phyloP scores from a whole-genome alignment of 768 basidiomycete genomes.

The Rhizopogon vulgaris region DNA sequence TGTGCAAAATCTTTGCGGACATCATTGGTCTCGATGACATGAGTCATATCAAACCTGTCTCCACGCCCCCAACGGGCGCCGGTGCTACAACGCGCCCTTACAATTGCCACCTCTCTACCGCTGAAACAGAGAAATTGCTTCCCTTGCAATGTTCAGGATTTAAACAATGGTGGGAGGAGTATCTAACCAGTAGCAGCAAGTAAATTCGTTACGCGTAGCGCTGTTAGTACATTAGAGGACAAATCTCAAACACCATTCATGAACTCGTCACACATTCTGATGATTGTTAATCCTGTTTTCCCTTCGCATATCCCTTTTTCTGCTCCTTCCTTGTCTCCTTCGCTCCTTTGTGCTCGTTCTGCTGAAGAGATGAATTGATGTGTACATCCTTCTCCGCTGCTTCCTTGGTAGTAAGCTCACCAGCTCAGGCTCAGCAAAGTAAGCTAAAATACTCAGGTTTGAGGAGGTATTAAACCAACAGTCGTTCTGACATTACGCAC shows the following conservation, averaged over 20 bases:
- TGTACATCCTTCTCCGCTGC: too few relatives aligned
- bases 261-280: not conserved
- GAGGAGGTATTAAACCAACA: not conserved
- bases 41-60: constrained; percentile 68
- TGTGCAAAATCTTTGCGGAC: constrained; percentile 72
- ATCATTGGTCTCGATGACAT: constrained; percentile 41
- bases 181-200: constrained; percentile 27
- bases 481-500: constrained; percentile 16
- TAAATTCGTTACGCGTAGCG: constrained; percentile 1
- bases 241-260: not conserved
- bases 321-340: not conserved
- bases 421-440: constrained; percentile 11
- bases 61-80: constrained; percentile 53
- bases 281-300: not conserved
- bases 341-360: not conserved
- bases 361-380: not conserved
- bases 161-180: constrained; percentile 76
- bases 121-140: constrained; percentile 64
- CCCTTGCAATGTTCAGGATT: constrained; percentile 61
- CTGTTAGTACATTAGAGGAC: not conserved
- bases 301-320: not conserved
- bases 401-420: not conserved
- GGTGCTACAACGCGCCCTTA: constrained; percentile 72
- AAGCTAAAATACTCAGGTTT: constrained; percentile 2
- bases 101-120: constrained; percentile 74